These are phyloP conservation scores for Monilinia aucupariae DNA, from an alignment of 2,329 filamentous ascomycete genomes.

Conservation along the genomic window DNA sequence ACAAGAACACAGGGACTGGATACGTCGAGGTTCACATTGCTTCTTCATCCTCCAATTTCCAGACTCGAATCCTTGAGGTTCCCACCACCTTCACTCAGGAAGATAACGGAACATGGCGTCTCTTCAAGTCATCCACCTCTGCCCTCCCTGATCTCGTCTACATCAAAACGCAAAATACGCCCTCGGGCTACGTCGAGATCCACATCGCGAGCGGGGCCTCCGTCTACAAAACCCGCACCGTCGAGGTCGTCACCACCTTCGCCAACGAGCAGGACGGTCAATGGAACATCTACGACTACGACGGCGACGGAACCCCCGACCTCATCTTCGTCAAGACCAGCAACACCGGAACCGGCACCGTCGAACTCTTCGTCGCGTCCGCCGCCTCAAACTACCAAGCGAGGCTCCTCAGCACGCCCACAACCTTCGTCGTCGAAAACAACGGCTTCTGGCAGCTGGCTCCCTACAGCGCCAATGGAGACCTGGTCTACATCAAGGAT, in stretches of 20 bases:
- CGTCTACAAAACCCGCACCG: not conserved
- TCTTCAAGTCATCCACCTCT: not conserved
- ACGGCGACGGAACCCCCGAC: conserved; percentile 13
- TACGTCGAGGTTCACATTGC: conserved; percentile 16
- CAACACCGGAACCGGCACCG: conserved; percentile 7
- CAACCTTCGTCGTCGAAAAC: conserved; percentile 1
- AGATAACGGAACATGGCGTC: conserved; percentile 11
- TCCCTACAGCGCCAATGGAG: not conserved
- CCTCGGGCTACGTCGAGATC: conserved; percentile 1
- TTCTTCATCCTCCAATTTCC: conserved; percentile 4
- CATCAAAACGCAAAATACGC: conserved; percentile 9
- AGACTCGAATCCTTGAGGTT: conserved; percentile 8
- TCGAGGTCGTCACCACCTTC: conserved; percentile 15
- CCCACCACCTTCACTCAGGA: conserved; percentile 4
- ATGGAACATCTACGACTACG: conserved; percentile 16
- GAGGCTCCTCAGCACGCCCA: not conserved
- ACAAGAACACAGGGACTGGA: conserved; percentile 7
- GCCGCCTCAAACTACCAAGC: conserved; percentile 5
- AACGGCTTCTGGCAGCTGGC: conserved; percentile 14
- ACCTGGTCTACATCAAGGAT: conserved; percentile 16
- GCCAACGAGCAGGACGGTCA: conserved; percentile 12
- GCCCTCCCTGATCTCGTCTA: conserved; percentile 6
- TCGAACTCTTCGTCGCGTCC: conserved; percentile 13
- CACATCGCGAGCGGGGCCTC: conserved; percentile 11
- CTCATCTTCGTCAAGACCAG: conserved; percentile 16